Conservation (phyloP, 768 basidiomycete genomes). For the Hygrophorus russula region DNA sequence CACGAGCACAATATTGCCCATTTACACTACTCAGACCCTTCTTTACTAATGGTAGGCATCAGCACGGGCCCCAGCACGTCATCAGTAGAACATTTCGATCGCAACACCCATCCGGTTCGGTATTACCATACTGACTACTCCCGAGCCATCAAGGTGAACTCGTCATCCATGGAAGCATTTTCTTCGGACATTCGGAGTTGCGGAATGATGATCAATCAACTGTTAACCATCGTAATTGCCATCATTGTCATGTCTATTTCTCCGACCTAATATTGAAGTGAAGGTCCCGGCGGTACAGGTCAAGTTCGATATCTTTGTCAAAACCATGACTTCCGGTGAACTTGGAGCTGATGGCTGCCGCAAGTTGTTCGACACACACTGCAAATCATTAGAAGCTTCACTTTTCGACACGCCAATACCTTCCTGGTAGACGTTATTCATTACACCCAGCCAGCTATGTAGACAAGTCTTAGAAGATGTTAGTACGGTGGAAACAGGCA, state of each 20-base stretch:
- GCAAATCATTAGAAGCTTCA: conserved; percentile 29
- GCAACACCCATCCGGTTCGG: conserved; percentile 24
- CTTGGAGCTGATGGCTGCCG: conserved; percentile 40
- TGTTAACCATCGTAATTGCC: conserved; percentile 24
- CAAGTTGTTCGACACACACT: conserved; percentile 38
- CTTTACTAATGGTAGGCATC: conserved; percentile 33
- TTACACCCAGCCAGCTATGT: too few species aligned
- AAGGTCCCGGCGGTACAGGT: conserved; percentile 29
- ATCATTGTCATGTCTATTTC: background rate
- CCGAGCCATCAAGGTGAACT: conserved; percentile 14
- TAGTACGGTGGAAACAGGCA: too few species aligned
- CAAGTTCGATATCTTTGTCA: conserved; percentile 32
- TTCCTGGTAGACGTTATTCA: too few species aligned
- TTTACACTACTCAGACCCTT: conserved; percentile 22
- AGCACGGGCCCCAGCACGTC: conserved; percentile 18
- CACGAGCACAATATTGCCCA: conserved; percentile 33
- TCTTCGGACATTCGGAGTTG: conserved; percentile 28
- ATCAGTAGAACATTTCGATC: conserved; percentile 18
- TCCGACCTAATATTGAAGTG: background rate
- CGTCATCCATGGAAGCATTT: conserved; percentile 3
- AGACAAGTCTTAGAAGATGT: too few species aligned
- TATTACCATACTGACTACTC: conserved; percentile 25
- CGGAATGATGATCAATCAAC: conserved; percentile 24
- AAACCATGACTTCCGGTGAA: conserved; percentile 34
- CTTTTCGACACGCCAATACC: conserved; percentile 23